Conservation (phyloP, 805 yeast genomes). For the Wickerhamiella kurtzmanii region DNA sequence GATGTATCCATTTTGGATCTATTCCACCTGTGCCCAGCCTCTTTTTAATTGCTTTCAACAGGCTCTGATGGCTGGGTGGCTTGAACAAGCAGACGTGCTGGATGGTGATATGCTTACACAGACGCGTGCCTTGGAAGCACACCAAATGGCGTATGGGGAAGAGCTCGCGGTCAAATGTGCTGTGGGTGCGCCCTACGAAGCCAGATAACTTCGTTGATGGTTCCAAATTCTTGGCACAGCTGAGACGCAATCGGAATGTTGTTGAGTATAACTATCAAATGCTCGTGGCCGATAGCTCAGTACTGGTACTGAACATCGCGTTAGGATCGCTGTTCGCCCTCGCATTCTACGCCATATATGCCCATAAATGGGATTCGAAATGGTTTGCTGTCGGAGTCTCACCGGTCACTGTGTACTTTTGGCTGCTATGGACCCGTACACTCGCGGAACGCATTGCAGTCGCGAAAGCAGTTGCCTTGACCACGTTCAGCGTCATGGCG, state of each 20-base stretch:
- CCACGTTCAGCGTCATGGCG: slow-evolving; percentile 57
- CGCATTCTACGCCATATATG: slow-evolving; percentile 46
- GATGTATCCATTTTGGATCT: neutral
- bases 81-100: too few relatives aligned
- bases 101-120: too few relatives aligned
- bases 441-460: slow-evolving; percentile 19
- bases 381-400: slow-evolving; percentile 20
- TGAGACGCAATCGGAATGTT: slow-evolving; percentile 65
- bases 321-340: slow-evolving; percentile 50
- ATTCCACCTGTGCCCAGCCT: too few relatives aligned
- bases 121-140: too few relatives aligned
- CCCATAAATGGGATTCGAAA: slow-evolving; percentile 21
- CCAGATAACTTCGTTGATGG: slow-evolving; percentile 86
- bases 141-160: neutral
- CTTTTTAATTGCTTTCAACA: too few relatives aligned
- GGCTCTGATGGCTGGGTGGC: too few relatives aligned
- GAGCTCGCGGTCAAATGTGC: slow-evolving; percentile 36
- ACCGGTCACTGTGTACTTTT: slow-evolving; percentile 13
- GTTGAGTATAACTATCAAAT: slow-evolving; percentile 48
- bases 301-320: slow-evolving; percentile 53
- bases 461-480: slow-evolving; percentile 53
- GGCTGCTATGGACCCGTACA: slow-evolving; percentile 18
- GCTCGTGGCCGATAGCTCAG: slow-evolving; percentile 56
- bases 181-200: slow-evolving; percentile 73
- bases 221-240: slow-evolving; percentile 58